These are phyloP conservation scores for Cladorrhinum samala DNA, from an alignment of 495 filamentous ascomycete species.

Conservation along the genomic window DNA sequence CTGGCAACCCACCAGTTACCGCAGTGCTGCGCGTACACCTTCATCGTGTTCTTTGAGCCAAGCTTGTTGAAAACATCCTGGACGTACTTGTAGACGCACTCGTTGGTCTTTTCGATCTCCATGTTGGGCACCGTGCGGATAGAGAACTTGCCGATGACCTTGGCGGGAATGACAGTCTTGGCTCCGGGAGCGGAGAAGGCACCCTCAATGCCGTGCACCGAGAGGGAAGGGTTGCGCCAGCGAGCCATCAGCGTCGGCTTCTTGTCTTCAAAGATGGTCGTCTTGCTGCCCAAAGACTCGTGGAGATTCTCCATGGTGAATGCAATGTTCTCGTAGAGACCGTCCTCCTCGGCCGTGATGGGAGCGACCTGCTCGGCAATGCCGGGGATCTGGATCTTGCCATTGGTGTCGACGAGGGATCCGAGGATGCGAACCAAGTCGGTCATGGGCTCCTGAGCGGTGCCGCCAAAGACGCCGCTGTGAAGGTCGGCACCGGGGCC, in stretches of 20 bases:
- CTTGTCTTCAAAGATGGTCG: conserved; percentile 76
- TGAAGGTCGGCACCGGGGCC: conserved; percentile 93
- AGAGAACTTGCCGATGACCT: conserved; percentile 95
- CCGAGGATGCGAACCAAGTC: conserved; percentile 77
- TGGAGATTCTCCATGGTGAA: conserved; percentile 95
- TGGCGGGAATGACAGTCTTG: conserved; percentile 98
- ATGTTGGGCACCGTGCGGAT: conserved; percentile 97
- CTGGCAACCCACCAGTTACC: conserved; percentile 98
- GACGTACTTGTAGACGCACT: conserved; percentile 73
- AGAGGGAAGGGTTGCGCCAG: conserved; percentile 91
- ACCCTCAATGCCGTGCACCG: conserved; percentile 93
- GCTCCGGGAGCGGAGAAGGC: conserved; percentile 90
- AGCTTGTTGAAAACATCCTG: conserved; percentile 74
- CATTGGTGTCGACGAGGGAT: conserved; percentile 78
- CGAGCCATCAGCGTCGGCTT: conserved; percentile 87
- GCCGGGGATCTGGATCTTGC: conserved; percentile 84
- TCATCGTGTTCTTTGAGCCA: conserved; percentile 82
- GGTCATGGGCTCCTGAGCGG: conserved; percentile 96
- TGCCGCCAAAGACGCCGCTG: conserved; percentile 92
- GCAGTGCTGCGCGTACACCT: conserved; percentile 72
- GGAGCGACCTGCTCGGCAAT: conserved; percentile 88
- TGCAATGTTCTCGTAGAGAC: conserved; percentile 75
- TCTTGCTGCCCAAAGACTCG: conserved; percentile 80
- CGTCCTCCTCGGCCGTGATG: conserved; percentile 75
- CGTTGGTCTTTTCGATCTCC: conserved; percentile 83